These are phyloP conservation scores for Salix caprea DNA, from an alignment of 345 rosid species.

Conservation along the genomic window DNA sequence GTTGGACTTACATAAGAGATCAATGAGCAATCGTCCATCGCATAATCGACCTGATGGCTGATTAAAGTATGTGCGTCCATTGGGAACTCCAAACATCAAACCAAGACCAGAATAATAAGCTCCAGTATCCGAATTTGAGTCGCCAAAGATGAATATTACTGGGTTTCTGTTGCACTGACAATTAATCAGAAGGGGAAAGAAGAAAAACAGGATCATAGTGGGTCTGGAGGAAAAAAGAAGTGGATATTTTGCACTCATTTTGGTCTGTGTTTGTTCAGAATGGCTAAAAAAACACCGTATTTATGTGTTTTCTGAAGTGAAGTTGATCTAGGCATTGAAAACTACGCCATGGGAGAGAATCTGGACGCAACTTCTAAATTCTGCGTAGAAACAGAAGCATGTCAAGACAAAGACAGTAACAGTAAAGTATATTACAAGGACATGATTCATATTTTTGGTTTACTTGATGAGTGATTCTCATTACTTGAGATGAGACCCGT, in stretches of 20 bases:
- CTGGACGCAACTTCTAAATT: not conserved
- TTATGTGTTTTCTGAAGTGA: not conserved
- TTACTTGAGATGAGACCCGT: not conserved
- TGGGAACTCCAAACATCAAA: conserved; percentile 34
- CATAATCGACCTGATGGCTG: conserved; percentile 31
- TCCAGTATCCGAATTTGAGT: conserved; percentile 29
- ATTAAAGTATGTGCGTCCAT: conserved; percentile 48
- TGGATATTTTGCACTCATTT: not conserved
- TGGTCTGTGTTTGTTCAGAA: not conserved
- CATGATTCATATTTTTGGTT: not conserved
- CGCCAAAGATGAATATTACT: conserved; percentile 20
- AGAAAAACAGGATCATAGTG: not conserved
- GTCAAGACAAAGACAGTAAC: not conserved
- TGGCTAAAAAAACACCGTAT: not conserved
- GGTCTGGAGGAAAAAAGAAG: too few species aligned
- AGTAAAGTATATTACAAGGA: not conserved
- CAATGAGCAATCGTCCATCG: conserved; percentile 55
- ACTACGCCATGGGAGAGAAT: not conserved
- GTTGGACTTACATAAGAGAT: conserved; percentile 48
- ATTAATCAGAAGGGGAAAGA: conserved; percentile 16
- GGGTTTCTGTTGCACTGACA: conserved; percentile 28
- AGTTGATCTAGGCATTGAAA: not conserved
- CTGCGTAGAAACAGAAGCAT: not conserved
- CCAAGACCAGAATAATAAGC: conserved; percentile 21
- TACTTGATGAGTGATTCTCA: not conserved